These are phyloP conservation scores for Kappamyces sp. DNA, from an alignment of 192 early-diverging fungal genomes.

Conservation along the genomic window DNA sequence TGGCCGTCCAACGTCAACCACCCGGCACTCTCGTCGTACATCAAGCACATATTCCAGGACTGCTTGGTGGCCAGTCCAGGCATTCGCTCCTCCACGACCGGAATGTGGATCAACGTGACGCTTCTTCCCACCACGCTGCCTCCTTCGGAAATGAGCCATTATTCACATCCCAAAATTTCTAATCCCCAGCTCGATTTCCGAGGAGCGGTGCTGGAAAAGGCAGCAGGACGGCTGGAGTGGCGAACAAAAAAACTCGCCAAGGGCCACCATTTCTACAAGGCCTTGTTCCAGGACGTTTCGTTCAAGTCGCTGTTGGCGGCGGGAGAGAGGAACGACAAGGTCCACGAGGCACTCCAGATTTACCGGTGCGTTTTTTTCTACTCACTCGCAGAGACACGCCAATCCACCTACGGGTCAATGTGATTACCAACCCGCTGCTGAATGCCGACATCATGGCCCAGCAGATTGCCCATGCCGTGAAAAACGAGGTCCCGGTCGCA, in stretches of 20 bases:
- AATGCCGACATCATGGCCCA: conserved; percentile 41
- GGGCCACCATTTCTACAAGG: conserved; percentile 21
- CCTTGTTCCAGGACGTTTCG: conserved; percentile 22
- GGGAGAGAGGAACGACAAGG: conserved; percentile 12
- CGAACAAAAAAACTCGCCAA: conserved; percentile 20
- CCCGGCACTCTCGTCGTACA: conserved; percentile 35
- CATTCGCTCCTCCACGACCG: conserved; percentile 44
- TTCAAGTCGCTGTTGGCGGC: conserved; percentile 20
- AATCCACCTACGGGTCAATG: conserved; percentile 41
- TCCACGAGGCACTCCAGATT: conserved; percentile 35
- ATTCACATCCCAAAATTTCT: conserved; percentile 14
- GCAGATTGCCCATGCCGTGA: conserved; percentile 33
- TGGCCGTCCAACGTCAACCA: conserved; percentile 48
- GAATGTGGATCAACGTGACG: conserved; percentile 49
- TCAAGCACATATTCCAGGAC: conserved; percentile 47
- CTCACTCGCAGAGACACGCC: conserved; percentile 18
- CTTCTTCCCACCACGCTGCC: conserved; percentile 16
- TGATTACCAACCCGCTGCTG: conserved; percentile 44
- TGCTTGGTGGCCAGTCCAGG: conserved; percentile 31
- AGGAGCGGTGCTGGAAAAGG: conserved; percentile 19
- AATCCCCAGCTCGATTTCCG: conserved; percentile 29
- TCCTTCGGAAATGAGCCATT: not conserved
- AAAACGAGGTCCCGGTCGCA: not conserved
- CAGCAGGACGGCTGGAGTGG: conserved; percentile 35
- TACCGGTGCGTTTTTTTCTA: conserved; percentile 12